Percentiles rank a stretch among this genome's conserved stretches.
Evolutionary conservation across 1,284 basidiomycete species (phyloP).

Genomic region (Vanrija humicola): DNA sequence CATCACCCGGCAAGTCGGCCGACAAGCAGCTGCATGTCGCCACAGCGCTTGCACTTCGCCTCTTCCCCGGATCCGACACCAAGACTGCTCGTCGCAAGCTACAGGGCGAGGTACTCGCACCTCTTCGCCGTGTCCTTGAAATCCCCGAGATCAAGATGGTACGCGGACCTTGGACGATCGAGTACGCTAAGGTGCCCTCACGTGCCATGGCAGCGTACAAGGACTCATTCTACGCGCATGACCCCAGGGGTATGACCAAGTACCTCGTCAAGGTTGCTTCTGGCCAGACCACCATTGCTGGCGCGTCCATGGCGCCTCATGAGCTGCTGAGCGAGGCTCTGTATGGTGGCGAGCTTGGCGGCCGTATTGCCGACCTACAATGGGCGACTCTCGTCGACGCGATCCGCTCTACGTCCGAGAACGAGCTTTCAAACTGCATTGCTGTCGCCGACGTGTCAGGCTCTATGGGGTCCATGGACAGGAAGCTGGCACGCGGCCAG

Average conservation of each 20-base stretch:
- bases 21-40: slow-evolving; percentile 62
- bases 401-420: slow-evolving; percentile 54
- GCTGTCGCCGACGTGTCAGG: slow-evolving; percentile 70
- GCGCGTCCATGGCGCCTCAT: slow-evolving; percentile 31
- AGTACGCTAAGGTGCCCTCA: slow-evolving; percentile 60
- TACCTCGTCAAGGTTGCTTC: slow-evolving; percentile 58
- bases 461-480: slow-evolving; percentile 56
- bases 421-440: slow-evolving; percentile 57
- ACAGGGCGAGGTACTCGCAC: slow-evolving; percentile 49
- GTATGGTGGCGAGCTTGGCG: slow-evolving; percentile 11
- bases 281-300: slow-evolving; percentile 45
- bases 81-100: slow-evolving; percentile 43
- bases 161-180: slow-evolving; percentile 41
- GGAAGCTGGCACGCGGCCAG: slow-evolving; percentile 6
- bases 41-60: slow-evolving; percentile 58
- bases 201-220: slow-evolving; percentile 60
- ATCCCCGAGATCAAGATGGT: slow-evolving; percentile 63
- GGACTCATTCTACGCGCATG: slow-evolving; percentile 57
- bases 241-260: slow-evolving; percentile 56
- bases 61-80: slow-evolving; percentile 45
- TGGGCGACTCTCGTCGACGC: slow-evolving; percentile 60
- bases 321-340: slow-evolving; percentile 22
- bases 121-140: slow-evolving; percentile 53
- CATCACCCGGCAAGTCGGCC: slow-evolving; percentile 57
- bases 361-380: slow-evolving; percentile 57